Base-by-base conservation (phyloP, 2,329 filamentous ascomycete species). In the Alternaria conjuncta region DNA sequence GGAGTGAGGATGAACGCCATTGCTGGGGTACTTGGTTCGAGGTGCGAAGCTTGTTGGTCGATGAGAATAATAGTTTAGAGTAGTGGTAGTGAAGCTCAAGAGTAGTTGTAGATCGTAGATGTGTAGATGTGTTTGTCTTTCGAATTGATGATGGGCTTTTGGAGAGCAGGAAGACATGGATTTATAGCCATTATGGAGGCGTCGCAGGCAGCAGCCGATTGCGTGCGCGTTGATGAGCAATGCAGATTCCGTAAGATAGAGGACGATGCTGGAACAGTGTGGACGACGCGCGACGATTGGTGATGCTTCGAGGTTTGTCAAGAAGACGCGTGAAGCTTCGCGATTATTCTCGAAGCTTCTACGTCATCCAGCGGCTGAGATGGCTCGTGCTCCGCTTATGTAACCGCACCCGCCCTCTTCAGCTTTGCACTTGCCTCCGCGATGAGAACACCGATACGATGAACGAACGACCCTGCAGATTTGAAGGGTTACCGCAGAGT, bases 1-100 rank as follows among this genome's bases (percentile, higher is more conserved):
- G 76, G 76, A 15, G 73, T 75, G 26, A 79, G 68, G 63, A 79
- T 64, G 60, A 75, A 78, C 18, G 76, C 76, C 76, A 79, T 79
- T 74, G 62, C 53, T 67, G 51, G 12, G 25, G 10, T 50, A 15
- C 46, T 64, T 58, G 43, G 54, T 61, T 53, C 32, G 20, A 20
- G 25, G 9, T 4, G 12, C 41, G 20, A 47, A 23, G 7, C n/a
- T 61, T 47, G 41, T 46, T 50, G 47, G 20, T 60, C 12, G 28
- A 55, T 65, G 43, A 51, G 55, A 5, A 57, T 18, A 58, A 57
- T 71, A 11, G 8, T 61, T 54, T 49, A 66, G 36, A 63, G 20
- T 43, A 51, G n/a, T 64, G 66, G 20, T 43, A 51, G n/a, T 64
- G 66, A 67, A 64, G 65, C 57, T 70, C 45, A 66, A 67, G 64